Conservation (phyloP, 345 rosid species). For the Trapa bicornis region DNA sequence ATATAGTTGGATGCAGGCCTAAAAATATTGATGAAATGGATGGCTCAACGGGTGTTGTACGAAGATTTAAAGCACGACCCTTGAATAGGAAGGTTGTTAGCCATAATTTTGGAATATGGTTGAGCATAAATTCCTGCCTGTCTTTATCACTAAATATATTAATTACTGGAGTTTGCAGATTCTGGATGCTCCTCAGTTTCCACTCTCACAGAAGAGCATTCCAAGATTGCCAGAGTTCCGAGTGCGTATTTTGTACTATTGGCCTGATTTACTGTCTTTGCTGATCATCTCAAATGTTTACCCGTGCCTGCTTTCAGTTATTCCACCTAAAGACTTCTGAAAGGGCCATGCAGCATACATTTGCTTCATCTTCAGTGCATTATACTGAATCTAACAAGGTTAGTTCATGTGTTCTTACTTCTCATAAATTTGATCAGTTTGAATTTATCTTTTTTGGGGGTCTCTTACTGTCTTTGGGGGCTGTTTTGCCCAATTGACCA, state of each 20-base stretch:
- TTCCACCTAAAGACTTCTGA: slow-evolving; percentile 76
- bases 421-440: background rate
- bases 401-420: background rate
- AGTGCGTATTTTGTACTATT: slow-evolving; percentile 28
- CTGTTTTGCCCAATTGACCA: background rate
- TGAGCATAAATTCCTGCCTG: background rate
- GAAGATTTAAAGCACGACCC: slow-evolving; percentile 84
- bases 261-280: background rate
- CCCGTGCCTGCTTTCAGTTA: slow-evolving; percentile 37
- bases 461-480: background rate
- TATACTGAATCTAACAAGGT: slow-evolving; percentile 47
- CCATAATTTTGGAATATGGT: background rate
- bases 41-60: slow-evolving; percentile 17
- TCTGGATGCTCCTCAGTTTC: slow-evolving; percentile 72
- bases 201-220: slow-evolving; percentile 59
- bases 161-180: slow-evolving; percentile 40
- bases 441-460: background rate
- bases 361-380: slow-evolving; percentile 26
- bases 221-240: slow-evolving; percentile 82
- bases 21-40: slow-evolving; percentile 30
- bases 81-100: slow-evolving; percentile 81
- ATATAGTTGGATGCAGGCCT: slow-evolving; percentile 44
- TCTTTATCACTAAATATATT: slow-evolving; percentile 7
- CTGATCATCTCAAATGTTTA: background rate
- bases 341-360: slow-evolving; percentile 71